Conservation (phyloP, 2,329 filamentous ascomycete genomes). For the Mariannaea elegans region DNA sequence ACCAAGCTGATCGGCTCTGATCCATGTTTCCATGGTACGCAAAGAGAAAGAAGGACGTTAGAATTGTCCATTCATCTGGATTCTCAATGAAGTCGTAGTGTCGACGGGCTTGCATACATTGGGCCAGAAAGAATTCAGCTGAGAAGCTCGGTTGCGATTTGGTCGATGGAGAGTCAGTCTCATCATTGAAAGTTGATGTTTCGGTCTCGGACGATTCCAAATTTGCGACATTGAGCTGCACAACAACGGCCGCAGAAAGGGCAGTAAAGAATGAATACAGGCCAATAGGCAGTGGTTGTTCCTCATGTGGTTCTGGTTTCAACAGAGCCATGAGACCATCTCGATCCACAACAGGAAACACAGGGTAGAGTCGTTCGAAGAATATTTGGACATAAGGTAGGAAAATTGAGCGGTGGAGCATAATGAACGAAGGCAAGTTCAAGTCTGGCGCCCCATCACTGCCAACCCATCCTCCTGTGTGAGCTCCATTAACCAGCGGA, state of each 20-base stretch:
- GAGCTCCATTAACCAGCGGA: not conserved
- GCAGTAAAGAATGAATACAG: constrained; percentile 26
- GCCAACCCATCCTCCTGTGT: not conserved
- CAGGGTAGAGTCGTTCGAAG: constrained; percentile 32
- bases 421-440: not conserved
- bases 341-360: constrained; percentile 31
- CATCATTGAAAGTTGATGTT: not conserved
- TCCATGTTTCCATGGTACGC: constrained; percentile 28
- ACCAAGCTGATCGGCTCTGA: constrained; percentile 28
- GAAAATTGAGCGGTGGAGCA: constrained; percentile 6
- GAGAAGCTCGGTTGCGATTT: constrained; percentile 1
- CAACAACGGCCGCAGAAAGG: constrained; percentile 29
- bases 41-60: constrained; percentile 36
- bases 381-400: constrained; percentile 29
- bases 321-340: constrained; percentile 18
- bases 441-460: not conserved
- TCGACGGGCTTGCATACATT: constrained; percentile 26
- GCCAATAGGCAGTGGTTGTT: not conserved
- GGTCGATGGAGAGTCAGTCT: not conserved
- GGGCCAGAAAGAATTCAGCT: constrained; percentile 23
- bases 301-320: not conserved
- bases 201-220: not conserved
- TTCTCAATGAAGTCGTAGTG: constrained; percentile 25
- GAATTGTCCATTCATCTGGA: constrained; percentile 30
- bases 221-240: constrained; percentile 28